Evolutionary conservation across 352 stramenopile genomes (phyloP), one percentile per base, ranked within the genome.

Genomic region (Phytophthora melonis): DNA sequence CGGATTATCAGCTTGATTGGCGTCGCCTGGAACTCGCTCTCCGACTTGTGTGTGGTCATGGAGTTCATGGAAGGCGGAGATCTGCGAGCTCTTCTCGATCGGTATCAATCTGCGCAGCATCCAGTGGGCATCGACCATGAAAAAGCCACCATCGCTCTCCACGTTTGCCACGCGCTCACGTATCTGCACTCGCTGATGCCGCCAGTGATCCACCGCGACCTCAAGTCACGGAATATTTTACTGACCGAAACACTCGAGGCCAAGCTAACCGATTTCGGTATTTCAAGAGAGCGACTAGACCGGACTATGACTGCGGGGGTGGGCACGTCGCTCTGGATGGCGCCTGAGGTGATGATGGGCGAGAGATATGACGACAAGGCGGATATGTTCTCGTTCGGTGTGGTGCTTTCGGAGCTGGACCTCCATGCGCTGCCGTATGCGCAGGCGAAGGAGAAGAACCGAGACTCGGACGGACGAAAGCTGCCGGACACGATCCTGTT

Each of bases 211-310:
- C 86, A 92, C 61, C 81, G 85, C n/a, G 81, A 91, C 58, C 68
- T 92, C 59, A 92, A 91, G 75, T 90, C 83, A 27, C 75, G 83
- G 41, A 92, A 92, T 70, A 77, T 92, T 49, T 62, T 92, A 23
- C 72, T 92, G 3, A 92, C 81, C 66, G n/a, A 36, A 1, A 57
- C 77, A 18, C 75, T 73, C n/a, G 67, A 69, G 4, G 80, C 82
- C 21, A 90, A 90, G 68, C 45, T 90, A 19, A 74, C 56, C 1
- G 80, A 88, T 59, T 88, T 90, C 75, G 78, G 82, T 5, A 78
- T 86, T 39, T 87, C 78, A 34, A 72, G 80, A 18, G 64, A 69
- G 27, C 21, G 52, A 3, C 32, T 23, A 1, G 68, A 80, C 16
- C 21, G 34, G 2, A 68, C 63, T 8, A 69, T 77, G 63, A 77